Evolutionary conservation across 2,329 filamentous ascomycete genomes (phyloP).

Genomic region (Cytospora paraplurivora): DNA sequence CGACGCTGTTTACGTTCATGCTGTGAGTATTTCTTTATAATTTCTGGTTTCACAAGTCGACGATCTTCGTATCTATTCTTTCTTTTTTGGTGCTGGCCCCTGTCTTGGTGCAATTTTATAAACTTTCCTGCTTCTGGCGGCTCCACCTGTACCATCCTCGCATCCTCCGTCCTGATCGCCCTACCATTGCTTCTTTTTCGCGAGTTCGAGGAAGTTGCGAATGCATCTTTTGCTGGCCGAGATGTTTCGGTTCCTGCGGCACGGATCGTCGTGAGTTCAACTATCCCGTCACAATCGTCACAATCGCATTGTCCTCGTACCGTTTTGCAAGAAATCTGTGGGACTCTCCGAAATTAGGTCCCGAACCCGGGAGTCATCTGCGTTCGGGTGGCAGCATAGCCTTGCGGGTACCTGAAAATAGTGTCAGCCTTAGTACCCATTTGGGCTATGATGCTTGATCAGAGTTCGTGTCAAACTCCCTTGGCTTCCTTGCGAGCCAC

Average conservation of each 20-base stretch:
- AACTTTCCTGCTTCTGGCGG: constrained; percentile 20
- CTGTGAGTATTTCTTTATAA: constrained; percentile 55
- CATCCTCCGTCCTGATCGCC: constrained; percentile 15
- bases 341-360: constrained; percentile 15
- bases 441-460: constrained; percentile 19
- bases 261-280: constrained; percentile 25
- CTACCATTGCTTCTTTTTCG: constrained; percentile 19
- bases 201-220: background rate
- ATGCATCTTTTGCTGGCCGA: constrained; percentile 13
- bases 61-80: constrained; percentile 28
- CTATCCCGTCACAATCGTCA: background rate
- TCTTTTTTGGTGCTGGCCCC: background rate
- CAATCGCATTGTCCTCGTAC: constrained; percentile 2
- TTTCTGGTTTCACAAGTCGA: constrained; percentile 31
- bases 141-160: constrained; percentile 11
- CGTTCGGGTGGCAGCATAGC: constrained; percentile 23
- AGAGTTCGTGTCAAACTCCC: constrained; percentile 15
- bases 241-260: constrained; percentile 23
- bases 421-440: constrained; percentile 22
- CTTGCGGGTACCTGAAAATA: constrained; percentile 27
- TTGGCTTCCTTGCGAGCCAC: constrained; percentile 22
- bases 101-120: constrained; percentile 22
- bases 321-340: constrained; percentile 11
- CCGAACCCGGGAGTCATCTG: constrained; percentile 16
- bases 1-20: constrained; percentile 69